Conservation (phyloP, 352 stramenopile species). For the Globisporangium echinulatum region DNA sequence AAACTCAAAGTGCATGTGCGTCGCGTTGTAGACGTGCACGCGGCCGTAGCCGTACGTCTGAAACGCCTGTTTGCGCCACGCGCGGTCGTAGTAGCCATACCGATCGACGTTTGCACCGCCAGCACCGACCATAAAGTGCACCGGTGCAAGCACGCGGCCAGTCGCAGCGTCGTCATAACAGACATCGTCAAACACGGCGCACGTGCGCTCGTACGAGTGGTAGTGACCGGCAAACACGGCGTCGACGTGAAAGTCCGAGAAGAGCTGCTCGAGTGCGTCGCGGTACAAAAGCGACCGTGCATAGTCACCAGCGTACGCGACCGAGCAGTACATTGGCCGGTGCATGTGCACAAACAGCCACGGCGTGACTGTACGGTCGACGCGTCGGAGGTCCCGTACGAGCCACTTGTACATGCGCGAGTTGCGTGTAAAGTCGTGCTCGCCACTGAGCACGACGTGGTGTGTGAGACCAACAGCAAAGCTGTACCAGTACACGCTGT, state of each 20-base stretch:
- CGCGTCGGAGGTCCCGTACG: conserved; percentile 57
- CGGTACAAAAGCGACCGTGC: conserved; percentile 33
- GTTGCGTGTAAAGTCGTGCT: conserved; percentile 83
- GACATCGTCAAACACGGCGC: conserved; percentile 40
- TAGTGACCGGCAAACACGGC: conserved; percentile 56
- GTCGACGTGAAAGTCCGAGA: conserved; percentile 24
- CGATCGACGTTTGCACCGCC: conserved; percentile 35
- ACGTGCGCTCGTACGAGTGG: conserved; percentile 62
- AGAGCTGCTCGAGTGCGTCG: conserved; percentile 33
- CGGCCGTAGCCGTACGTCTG: conserved; percentile 46
- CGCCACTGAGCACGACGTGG: conserved; percentile 85
- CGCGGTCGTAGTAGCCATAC: conserved; percentile 28
- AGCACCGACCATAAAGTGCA: conserved; percentile 53
- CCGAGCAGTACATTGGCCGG: conserved; percentile 77
- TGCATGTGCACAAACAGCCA: conserved; percentile 90
- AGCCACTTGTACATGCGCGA: conserved; percentile 88
- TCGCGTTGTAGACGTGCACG: conserved; percentile 50
- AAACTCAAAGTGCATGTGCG: conserved; percentile 48
- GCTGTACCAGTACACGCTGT: conserved; percentile 82
- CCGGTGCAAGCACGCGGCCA: conserved; percentile 34
- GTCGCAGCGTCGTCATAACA: conserved; percentile 23
- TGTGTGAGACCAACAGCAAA: conserved; percentile 83
- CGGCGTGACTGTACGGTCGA: conserved; percentile 84
- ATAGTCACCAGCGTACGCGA: conserved; percentile 28
- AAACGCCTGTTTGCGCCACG: conserved; percentile 26